Evolutionary conservation across 2,329 filamentous ascomycete species (phyloP), one percentile per base, ranked within the genome.

Genomic region (Penicillium sp.): DNA sequence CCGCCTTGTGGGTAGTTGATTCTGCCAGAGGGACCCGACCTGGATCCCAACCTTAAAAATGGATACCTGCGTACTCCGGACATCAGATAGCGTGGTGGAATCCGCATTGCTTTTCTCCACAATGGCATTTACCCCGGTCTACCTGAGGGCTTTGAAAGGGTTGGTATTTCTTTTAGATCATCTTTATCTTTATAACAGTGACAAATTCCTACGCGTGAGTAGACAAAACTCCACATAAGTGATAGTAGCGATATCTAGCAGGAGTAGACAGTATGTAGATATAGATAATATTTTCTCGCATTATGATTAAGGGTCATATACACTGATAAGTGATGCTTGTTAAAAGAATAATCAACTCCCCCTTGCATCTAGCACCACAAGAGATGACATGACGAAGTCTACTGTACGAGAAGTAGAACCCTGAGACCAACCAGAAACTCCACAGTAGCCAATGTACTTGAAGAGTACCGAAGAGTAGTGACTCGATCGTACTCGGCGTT

Each of bases 251-350:
- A 25, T 8, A 7, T 23, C 18, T 34, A n/a, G 18, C 31, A 46
- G 18, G 12, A 35, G 6, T 8, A 32, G 3, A n/a, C n/a, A 46
- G 6, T 6, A 31, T 29, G 8, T 2, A 27, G 13, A 51, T 27
- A 25, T n/a, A 45, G 23, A 25, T 31, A 48, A 44, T 41, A 32
- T 45, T 38, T 34, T 40, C 9, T 57, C 46, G 41, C 18, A 65
- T 65, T 65, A 65, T 55, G 37, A 65, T 64, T 65, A 64, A 44
- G 47, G 27, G 46, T 52, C 44, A 63, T 62, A 46, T 61, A 58
- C 55, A 64, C 61, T 65, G 38, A 60, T 65, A 62, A 63, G 61
- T 59, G 60, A 59, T 61, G 41, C 34, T 52, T 35, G 44, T 32
- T 35, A 35, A 23, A 41, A 45, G 46, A 56, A 45, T 29, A 37